Conservation (phyloP, 2,329 filamentous ascomycete genomes). For the Paraconiothyrium brasiliense region DNA sequence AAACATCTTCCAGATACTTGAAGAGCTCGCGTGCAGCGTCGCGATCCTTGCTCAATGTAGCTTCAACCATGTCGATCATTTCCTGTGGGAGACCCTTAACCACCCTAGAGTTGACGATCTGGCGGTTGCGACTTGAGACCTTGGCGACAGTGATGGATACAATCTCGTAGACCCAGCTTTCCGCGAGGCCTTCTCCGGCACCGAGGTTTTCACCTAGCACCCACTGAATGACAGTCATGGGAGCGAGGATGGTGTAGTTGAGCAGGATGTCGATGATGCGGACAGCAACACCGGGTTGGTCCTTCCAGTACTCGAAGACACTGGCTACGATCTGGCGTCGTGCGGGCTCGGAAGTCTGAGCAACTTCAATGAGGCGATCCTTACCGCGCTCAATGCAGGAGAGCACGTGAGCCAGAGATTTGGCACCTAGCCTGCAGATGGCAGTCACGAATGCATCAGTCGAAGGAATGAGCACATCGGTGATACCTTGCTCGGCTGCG, state of each 20-base stretch:
- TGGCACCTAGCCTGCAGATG: constrained; percentile 92
- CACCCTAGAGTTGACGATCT: constrained; percentile 74
- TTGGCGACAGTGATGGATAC: constrained; percentile 88
- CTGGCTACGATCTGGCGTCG: constrained; percentile 88
- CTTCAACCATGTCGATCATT: constrained; percentile 69
- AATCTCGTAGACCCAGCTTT: constrained; percentile 86
- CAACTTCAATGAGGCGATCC: constrained; percentile 82
- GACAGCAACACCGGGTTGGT: constrained; percentile 90
- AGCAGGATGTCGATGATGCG: constrained; percentile 96
- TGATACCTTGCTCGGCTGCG: constrained; percentile 72
- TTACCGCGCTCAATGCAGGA: constrained; percentile 96
- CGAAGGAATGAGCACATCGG: constrained; percentile 82
- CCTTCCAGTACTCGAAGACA: constrained; percentile 91
- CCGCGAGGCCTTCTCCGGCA: constrained; percentile 73
- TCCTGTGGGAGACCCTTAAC: constrained; percentile 65
- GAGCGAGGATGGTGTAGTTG: constrained; percentile 94
- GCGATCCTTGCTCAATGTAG: constrained; percentile 74
- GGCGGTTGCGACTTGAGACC: constrained; percentile 84
- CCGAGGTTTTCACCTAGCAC: constrained; percentile 74
- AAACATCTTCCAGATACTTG: constrained; percentile 78
- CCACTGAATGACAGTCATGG: constrained; percentile 88
- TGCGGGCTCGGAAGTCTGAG: constrained; percentile 76
- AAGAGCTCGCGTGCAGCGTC: constrained; percentile 82
- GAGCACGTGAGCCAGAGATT: constrained; percentile 94
- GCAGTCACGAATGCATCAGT: constrained; percentile 94